Percentiles rank a stretch among this genome's conserved stretches.
Evolutionary conservation across 2,329 filamentous ascomycete genomes (phyloP).

Genomic region (Colletotrichum orchidophilum): DNA sequence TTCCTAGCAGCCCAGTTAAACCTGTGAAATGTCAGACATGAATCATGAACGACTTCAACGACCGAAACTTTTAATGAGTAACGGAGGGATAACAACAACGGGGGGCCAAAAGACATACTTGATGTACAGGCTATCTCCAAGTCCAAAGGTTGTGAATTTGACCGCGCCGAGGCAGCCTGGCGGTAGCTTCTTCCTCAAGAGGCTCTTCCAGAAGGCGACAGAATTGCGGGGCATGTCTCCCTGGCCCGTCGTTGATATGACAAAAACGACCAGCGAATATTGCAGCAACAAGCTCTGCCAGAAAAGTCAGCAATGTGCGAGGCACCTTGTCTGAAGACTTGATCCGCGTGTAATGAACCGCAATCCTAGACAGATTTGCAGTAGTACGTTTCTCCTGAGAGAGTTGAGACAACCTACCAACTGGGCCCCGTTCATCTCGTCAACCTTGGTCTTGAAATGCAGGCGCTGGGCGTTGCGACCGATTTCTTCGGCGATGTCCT

Average conservation of each 20-base stretch:
- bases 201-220: slow-evolving; percentile 82
- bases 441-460: slow-evolving; percentile 79
- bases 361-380: background rate
- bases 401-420: slow-evolving; percentile 65
- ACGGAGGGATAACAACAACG: background rate
- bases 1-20: slow-evolving; percentile 95
- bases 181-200: slow-evolving; percentile 82
- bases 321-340: background rate
- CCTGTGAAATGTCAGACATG: slow-evolving; percentile 50
- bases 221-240: slow-evolving; percentile 91
- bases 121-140: slow-evolving; percentile 94
- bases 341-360: background rate
- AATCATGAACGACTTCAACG: background rate
- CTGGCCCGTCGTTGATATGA: slow-evolving; percentile 92
- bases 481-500: slow-evolving; percentile 89
- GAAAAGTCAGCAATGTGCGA: slow-evolving; percentile 2
- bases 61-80: no score
- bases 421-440: slow-evolving; percentile 80
- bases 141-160: slow-evolving; percentile 85
- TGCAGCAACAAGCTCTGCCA: slow-evolving; percentile 60
- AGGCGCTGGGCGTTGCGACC: slow-evolving; percentile 78
- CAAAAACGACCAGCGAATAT: slow-evolving; percentile 75
- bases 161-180: slow-evolving; percentile 74
- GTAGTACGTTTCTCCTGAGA: background rate
- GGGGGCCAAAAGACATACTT: slow-evolving; percentile 65